Conservation (phyloP, 345 rosid species). For the Arabidopsis arenosa region DNA sequence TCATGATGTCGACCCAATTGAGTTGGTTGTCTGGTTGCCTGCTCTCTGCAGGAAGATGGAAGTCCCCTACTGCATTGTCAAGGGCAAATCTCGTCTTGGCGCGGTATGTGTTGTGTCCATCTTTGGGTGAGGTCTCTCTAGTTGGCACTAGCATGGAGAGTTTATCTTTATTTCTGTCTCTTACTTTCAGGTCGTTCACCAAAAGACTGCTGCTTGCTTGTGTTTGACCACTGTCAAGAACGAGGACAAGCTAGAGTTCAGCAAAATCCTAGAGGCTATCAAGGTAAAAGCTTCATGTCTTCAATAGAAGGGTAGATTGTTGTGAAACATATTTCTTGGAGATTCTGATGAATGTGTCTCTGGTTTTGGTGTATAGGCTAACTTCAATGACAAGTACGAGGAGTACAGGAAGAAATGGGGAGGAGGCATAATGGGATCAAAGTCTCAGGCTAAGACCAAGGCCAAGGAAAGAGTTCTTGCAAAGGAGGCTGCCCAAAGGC, state of each 20-base stretch:
- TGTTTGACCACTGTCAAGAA: slow-evolving; percentile 81
- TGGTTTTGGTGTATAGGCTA: slow-evolving; percentile 48
- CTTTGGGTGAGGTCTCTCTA: neutral
- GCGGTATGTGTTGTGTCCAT: slow-evolving; percentile 44
- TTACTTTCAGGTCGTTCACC: slow-evolving; percentile 60
- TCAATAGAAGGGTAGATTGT: neutral
- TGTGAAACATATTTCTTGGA: neutral
- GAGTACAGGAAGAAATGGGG: slow-evolving; percentile 89
- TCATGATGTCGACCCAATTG: slow-evolving; percentile 87
- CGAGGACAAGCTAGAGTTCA: slow-evolving; percentile 80
- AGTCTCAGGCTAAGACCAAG: slow-evolving; percentile 74
- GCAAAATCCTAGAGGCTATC: slow-evolving; percentile 78
- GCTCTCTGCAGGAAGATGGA: slow-evolving; percentile 91
- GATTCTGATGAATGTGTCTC: too few species aligned
- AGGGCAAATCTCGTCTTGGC: slow-evolving; percentile 81
- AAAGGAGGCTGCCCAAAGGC: slow-evolving; percentile 77
- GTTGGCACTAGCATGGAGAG: neutral
- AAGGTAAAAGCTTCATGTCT: slow-evolving; percentile 50
- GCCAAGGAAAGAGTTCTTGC: slow-evolving; percentile 75
- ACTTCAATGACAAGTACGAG: slow-evolving; percentile 77
- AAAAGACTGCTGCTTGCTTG: slow-evolving; percentile 66
- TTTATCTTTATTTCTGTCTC: neutral
- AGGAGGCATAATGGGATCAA: slow-evolving; percentile 86
- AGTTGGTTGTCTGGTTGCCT: slow-evolving; percentile 87
- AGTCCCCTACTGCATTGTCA: slow-evolving; percentile 83